Percentiles rank a stretch among this genome's conserved stretches.
phyloP scores from a whole-genome alignment of 495 filamentous ascomycete species.

The Penicillium subrubescens region DNA sequence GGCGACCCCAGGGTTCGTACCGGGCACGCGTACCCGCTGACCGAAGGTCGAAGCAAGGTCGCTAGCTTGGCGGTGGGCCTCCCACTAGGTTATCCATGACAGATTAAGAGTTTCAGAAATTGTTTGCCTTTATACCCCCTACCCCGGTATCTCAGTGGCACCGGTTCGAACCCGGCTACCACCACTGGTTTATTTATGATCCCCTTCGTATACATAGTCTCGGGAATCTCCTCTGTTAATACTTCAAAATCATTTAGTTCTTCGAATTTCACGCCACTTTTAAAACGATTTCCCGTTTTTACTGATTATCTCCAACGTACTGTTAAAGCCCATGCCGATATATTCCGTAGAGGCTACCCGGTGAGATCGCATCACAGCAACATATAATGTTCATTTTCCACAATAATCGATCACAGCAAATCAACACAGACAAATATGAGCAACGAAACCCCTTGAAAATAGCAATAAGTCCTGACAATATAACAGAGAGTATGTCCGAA shows the following conservation, averaged over 20 bases:
- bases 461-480: no score
- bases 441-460: no score
- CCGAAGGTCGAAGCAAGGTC: constrained; percentile 44
- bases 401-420: no score
- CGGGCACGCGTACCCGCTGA: constrained; percentile 56
- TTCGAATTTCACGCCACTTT: neutral
- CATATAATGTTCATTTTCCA: neutral
- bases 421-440: no score
- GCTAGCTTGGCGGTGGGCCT: constrained; percentile 44
- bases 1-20: constrained; percentile 63
- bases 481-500: no score
- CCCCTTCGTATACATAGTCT: neutral
- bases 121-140: neutral
- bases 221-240: neutral
- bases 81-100: constrained; percentile 52
- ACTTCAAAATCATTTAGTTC: neutral
- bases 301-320: no score
- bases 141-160: neutral
- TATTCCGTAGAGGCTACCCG: no score
- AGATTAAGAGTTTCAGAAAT: constrained; percentile 27
- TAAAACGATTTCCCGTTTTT: no score
- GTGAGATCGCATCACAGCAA: neutral
- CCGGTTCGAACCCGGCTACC: neutral
- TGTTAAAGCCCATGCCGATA: no score
- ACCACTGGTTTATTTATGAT: neutral